Base-by-base conservation (phyloP, 331 rosid species). In the Dryas integrifolia region DNA sequence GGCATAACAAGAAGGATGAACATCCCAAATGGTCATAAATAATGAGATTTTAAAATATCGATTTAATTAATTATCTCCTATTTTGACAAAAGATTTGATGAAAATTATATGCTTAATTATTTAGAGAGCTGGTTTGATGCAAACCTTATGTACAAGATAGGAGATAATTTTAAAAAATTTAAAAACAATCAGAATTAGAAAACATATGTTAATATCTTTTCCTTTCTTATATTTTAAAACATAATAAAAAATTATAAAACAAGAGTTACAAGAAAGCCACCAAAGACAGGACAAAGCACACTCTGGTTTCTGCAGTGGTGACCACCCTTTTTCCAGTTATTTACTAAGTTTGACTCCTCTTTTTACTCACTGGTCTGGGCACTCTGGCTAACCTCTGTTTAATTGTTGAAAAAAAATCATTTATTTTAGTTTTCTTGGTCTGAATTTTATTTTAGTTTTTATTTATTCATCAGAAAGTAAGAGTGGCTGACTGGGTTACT, bases 331-430 rank as follows among this genome's bases (percentile, higher is more conserved):
- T 44, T 45, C 82, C 69, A 57, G 72, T 59, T 40, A 68, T 67
- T 77, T 77, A 72, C 65, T 46, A 51, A 76, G 78, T 84, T 82
- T 82, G 92, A 85, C 92, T 83, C 86, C 85, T 83, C 86, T 80
- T 86, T 85, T 88, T 85, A 77, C 85, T 79, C 86, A 72, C 83
- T 4, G 53, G 75, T 72, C 78, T 66, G 72, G 65, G 14, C 67
- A 56, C 50, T 53, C 24, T 41, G 67, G 50, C 75, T 50, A 57
- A 46, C 62, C 68, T 59, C 64, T 63, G 1, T 47, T 26, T 43
- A 41, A 40, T 41, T 59, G 26, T 39, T 35, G 55, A 40, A 4
- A 44, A 38, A 43, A 30, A 61, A 40, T 62, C 18, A 30, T 30
- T 30, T 30, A 30, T 30, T 30, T 30, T 30, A 30, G 35, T 30